These are phyloP conservation scores for Claviceps sp. DNA, from an alignment of 2,329 filamentous ascomycete genomes.

Conservation along the genomic window DNA sequence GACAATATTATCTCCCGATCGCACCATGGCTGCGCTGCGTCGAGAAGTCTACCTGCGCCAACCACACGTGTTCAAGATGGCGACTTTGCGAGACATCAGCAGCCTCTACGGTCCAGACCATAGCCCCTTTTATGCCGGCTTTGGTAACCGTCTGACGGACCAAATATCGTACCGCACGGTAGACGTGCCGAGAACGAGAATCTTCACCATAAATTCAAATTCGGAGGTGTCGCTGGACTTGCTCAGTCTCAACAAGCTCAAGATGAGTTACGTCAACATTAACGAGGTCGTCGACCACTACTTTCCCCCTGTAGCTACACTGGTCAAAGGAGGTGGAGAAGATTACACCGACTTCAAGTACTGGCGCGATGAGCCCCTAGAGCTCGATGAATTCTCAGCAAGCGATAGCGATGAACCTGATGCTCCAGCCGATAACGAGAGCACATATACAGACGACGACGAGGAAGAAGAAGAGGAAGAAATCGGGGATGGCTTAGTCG, in stretches of 20 bases:
- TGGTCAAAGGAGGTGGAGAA: conserved; percentile 81
- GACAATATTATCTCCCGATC: conserved; percentile 87
- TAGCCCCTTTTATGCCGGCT: conserved; percentile 90
- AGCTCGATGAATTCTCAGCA: conserved; percentile 77
- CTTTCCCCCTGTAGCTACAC: conserved; percentile 79
- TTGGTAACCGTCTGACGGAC: conserved; percentile 91
- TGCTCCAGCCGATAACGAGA: conserved; percentile 30
- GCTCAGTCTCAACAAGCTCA: conserved; percentile 82
- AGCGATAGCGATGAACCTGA: conserved; percentile 54
- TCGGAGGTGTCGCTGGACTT: conserved; percentile 89
- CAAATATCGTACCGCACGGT: conserved; percentile 92
- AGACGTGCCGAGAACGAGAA: conserved; percentile 84
- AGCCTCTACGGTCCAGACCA: conserved; percentile 65
- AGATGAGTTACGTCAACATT: conserved; percentile 95
- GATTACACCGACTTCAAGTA: conserved; percentile 96
- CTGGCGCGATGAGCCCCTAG: conserved; percentile 76
- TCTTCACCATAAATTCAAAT: conserved; percentile 98
- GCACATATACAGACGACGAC: conserved; percentile 30
- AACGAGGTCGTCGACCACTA: conserved; percentile 96
- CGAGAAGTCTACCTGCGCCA: conserved; percentile 92
- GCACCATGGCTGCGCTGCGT: conserved; percentile 83
- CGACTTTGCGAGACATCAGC: conserved; percentile 86
- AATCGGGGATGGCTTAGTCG: conserved; percentile 29
- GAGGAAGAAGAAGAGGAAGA: conserved; percentile 23
- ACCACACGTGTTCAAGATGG: conserved; percentile 99